Evolutionary conservation across 163 green algal genomes (phyloP), one percentile per base, ranked within the genome.

Genomic region (Picocystis sp.): DNA sequence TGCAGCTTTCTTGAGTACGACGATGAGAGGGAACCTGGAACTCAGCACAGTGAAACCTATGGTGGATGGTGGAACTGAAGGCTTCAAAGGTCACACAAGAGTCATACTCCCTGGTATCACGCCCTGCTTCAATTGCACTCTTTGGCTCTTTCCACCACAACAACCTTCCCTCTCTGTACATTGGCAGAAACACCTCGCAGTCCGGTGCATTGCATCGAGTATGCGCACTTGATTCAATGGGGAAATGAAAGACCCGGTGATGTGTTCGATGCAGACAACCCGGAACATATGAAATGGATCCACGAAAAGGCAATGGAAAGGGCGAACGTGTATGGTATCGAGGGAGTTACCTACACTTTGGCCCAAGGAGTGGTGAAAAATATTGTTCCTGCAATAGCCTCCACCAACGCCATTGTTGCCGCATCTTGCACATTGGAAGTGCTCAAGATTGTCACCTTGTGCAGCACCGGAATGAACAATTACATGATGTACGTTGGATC

Each of bases 71-170:
- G 91, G 91, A 15, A 99, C 87, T 13, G 91, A 99, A 69, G 91
- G 91, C 43, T 94, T 97, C 66, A 94, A 94, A 67, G 91, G 91
- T 3, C 89, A 99, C 61, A 82, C 85, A 11, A 71, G 91, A 29
- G 88, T 99, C 53, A 92, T 99, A 47, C 58, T 94, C 12, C 90
- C 90, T 0, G 89, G 90, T 11, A 50, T 90, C 45, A 96, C 90
- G 10, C 90, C 90, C 29, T 98, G 90, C 76, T 98, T 98, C 58
- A 84, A 96, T 55, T 98, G 90, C 81, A 97, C 89, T 22, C 75
- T 96, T 3, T 98, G 89, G 89, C 83, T 98, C 0, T 98, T 98
- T 70, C 89, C 89, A 42, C 89, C 89, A 2, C 87, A 98, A 82
- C 72, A 52, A 95, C 86, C 61, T 97, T 92, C 67, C 90, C 90